Percentiles rank a stretch among this genome's conserved stretches.
Evolutionary conservation across 2,329 filamentous ascomycete species (phyloP).

Genomic region (Sporothrix brunneoviolacea): DNA sequence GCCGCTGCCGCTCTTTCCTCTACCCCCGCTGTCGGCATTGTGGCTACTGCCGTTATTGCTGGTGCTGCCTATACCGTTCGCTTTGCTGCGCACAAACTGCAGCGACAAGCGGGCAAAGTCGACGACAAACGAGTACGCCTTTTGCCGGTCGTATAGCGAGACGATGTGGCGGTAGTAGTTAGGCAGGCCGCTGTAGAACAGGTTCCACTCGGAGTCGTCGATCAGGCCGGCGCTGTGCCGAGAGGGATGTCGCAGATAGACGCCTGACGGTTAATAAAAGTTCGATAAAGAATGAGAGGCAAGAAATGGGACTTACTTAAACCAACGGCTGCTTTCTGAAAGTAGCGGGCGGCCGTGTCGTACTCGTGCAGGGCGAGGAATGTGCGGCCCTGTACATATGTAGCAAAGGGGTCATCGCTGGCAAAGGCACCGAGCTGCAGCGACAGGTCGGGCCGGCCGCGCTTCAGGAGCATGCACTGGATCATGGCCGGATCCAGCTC

Average conservation of each 20-base stretch:
- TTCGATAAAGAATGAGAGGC: no score
- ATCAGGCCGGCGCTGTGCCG: slow-evolving; percentile 61
- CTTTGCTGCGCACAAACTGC: slow-evolving; percentile 44
- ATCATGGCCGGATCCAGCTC: slow-evolving; percentile 55
- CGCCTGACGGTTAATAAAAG: no score
- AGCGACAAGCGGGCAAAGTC: slow-evolving; percentile 75
- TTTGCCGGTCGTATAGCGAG: slow-evolving; percentile 70
- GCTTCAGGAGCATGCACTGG: slow-evolving; percentile 56
- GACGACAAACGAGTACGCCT: slow-evolving; percentile 71
- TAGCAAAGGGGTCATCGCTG: slow-evolving; percentile 55
- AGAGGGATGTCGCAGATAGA: slow-evolving; percentile 39
- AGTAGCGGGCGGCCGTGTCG: slow-evolving; percentile 64
- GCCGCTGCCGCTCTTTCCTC: not conserved
- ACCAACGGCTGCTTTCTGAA: slow-evolving; percentile 75
- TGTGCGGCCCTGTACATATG: slow-evolving; percentile 79
- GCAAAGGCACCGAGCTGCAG: slow-evolving; percentile 51
- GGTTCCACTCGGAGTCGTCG: slow-evolving; percentile 65
- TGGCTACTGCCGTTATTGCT: not conserved
- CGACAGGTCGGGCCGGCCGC: slow-evolving; percentile 54
- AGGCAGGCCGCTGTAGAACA: slow-evolving; percentile 65
- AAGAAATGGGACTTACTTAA: no score
- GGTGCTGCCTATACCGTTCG: not conserved
- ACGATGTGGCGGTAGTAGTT: slow-evolving; percentile 85
- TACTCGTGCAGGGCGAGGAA: slow-evolving; percentile 68
- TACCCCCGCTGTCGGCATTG: not conserved